A percentile compares a stretch with the other conserved stretches of the same genome.
phyloP scores from a whole-genome alignment of 805 yeast genomes.

The Candida jianshihensis region DNA sequence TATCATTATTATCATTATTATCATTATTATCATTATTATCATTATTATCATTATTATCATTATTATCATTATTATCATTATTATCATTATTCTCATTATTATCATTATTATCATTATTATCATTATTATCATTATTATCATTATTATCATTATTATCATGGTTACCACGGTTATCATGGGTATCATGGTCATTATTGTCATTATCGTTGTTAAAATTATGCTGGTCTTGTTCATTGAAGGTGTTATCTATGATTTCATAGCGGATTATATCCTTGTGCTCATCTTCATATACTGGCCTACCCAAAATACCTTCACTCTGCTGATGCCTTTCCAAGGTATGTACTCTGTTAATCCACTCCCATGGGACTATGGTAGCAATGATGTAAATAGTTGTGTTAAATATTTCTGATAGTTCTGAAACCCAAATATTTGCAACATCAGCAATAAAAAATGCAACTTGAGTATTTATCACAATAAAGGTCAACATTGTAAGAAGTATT shows the following conservation, averaged over 20 bases:
- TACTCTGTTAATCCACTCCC: conserved; percentile 81
- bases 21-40: neutral
- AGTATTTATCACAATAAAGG: conserved; percentile 47
- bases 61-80: neutral
- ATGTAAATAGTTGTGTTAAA: conserved; percentile 69
- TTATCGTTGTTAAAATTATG: conserved; percentile 11
- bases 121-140: neutral
- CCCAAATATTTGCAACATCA: conserved; percentile 71
- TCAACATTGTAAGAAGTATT: conserved; percentile 48
- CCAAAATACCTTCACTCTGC: conserved; percentile 68
- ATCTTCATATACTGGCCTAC: conserved; percentile 69
- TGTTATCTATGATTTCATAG: conserved; percentile 16
- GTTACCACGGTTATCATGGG: conserved; percentile 4
- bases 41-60: neutral
- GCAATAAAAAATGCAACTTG: conserved; percentile 70
- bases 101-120: conserved; percentile 1
- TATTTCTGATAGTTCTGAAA: conserved; percentile 64
- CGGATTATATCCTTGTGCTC: conserved; percentile 30
- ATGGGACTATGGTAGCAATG: conserved; percentile 63
- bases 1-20: neutral
- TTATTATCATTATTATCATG: conserved; percentile 1
- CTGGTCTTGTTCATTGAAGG: conserved; percentile 4
- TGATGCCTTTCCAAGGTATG: conserved; percentile 47
- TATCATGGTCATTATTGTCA: conserved; percentile 5
- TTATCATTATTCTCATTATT: neutral